Base-by-base conservation (phyloP, 1,284 basidiomycete species). In the Trichosporon sp. region DNA sequence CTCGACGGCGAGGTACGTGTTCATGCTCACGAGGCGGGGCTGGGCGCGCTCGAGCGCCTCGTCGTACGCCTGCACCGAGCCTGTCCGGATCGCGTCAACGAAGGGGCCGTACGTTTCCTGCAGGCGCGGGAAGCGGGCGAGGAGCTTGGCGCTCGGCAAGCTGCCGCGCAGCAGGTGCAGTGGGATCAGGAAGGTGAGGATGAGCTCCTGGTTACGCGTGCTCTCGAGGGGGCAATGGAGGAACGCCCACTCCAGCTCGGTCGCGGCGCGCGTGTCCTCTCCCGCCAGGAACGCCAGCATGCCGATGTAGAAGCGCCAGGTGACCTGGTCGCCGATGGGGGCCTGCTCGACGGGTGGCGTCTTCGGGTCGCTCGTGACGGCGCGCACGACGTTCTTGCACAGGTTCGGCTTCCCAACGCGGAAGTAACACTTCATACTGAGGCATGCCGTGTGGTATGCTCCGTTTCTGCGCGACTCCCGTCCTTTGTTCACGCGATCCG, bases 361-460 rank as follows among this genome's bases (percentile, higher is more conserved):
- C 76, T 95, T 93, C 14, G 88, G 87, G 76, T 93, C 94, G 2
- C 92, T 93, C 40, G 91, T 88, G 37, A 98, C 89, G 0, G 94
- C 96, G 66, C 95, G 88, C 38, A 98, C 86, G 69, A 99, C 92
- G 80, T 95, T 98, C 81, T 94, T 93, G 67, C 94, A 92, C 14
- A 98, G 86, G 5, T 93, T 91, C 81, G 97, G 94, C 71, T 92
- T 90, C 83, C 92, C 92, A 64, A 98, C 90, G 92, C 95, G 79
- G 87, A 98, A 98, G 85, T 99, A 99, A 66, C 91, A 93, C 81
- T 98, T 97, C 83, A 99, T 87, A 48, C 95, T 90, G 72, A 97
- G 86, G 6, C 91, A 92, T 0, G 96, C 95, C n/a, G 97, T 89
- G 78, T 95, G 93, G 84, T 98, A 99, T 0, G 95, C 90, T 2